Base-by-base conservation (phyloP, 2,329 filamentous ascomycete genomes). In the Paracoccidioides brasiliensis region DNA sequence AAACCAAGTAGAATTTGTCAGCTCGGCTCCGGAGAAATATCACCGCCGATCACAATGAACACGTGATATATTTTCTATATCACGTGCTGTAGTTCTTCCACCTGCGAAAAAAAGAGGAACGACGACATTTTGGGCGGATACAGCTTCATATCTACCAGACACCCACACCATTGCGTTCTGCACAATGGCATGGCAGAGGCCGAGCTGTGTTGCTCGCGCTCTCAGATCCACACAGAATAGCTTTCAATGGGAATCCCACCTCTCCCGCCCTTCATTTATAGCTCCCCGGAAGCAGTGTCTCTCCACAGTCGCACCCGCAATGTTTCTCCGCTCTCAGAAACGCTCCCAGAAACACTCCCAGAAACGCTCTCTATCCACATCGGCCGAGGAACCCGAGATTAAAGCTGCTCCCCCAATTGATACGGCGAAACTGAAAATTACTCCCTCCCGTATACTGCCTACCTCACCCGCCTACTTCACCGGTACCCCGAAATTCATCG, bases 391-490 rank as follows among this genome's bases (percentile, higher is more conserved):
- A 32, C 52, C 12, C 35, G 55, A 45, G 10, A 53, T 60, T 40
- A 52, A 59, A 40, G 66, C 69, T 37, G 67, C 68, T 33, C 64
- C 67, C 14, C 63, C 68, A 54, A 67, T 71, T 55, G 60, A 74
- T 57, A 66, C 69, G 56, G 40, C 35, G 22, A 52, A 56, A 15
- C 55, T 61, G 38, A 57, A 28, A 45, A 60, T 72, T 33, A 61
- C 64, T 32, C 78, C 81, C 61, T 83, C 87, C 54, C 88, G 93
- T 61, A 76, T 94, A 28, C 76, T 96, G 40, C 93, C 93, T 22
- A 79, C 80, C 32, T 95, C 90, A 40, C 84, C 88, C 2, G 93
- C 91, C n/a, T 98, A 98, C 74, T 98, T 97, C 76, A 90, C 89
- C 53, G 85, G 85, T 53, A 85, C 85, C 58, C 86, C 90, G 1